A percentile compares a stretch with the other conserved stretches of the same genome.
Conservation (phyloP, 2,329 filamentous ascomycete genomes). For the Aureobasidium namibiae region DNA sequence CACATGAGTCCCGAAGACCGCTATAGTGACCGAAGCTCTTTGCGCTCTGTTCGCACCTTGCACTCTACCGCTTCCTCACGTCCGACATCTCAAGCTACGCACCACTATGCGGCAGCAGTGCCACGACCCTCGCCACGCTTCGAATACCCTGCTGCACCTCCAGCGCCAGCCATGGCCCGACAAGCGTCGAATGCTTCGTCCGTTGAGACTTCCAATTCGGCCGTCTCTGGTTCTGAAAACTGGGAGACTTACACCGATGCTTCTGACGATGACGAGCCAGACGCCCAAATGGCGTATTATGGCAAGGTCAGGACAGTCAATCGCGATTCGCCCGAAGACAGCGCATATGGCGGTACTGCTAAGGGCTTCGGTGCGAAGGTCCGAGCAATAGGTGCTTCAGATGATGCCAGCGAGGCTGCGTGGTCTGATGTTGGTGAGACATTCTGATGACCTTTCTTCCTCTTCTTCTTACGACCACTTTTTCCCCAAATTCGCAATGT, state of each 20-base stretch:
- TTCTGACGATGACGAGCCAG: slow-evolving; percentile 47
- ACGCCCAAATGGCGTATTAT: slow-evolving; percentile 71
- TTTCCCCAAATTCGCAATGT: not conserved
- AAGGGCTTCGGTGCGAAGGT: slow-evolving; percentile 1
- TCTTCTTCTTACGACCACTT: not conserved
- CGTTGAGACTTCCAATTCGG: slow-evolving; percentile 25
- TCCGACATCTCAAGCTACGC: slow-evolving; percentile 18
- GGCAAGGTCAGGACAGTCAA: slow-evolving; percentile 59
- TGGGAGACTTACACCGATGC: slow-evolving; percentile 91
- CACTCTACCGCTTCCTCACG: slow-evolving; percentile 12
- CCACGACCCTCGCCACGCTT: slow-evolving; percentile 15
- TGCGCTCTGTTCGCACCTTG: slow-evolving; percentile 16
- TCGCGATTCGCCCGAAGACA: slow-evolving; percentile 41
- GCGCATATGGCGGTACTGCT: slow-evolving; percentile 19
- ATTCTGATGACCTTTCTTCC: slow-evolving; percentile 21
- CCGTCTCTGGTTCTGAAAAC: slow-evolving; percentile 53
- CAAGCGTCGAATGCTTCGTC: slow-evolving; percentile 27
- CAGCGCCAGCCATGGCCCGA: slow-evolving; percentile 19
- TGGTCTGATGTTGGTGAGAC: slow-evolving; percentile 31
- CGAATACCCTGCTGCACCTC: slow-evolving; percentile 23
- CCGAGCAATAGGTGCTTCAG: slow-evolving; percentile 20
- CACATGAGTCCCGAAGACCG: slow-evolving; percentile 68
- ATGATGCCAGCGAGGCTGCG: slow-evolving; percentile 26
- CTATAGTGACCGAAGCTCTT: slow-evolving; percentile 58
- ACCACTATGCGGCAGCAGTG: not conserved